A percentile compares a stretch with the other conserved stretches of the same genome.
Conservation (phyloP, 257 asterid species). For the Solanum sejunctum region DNA sequence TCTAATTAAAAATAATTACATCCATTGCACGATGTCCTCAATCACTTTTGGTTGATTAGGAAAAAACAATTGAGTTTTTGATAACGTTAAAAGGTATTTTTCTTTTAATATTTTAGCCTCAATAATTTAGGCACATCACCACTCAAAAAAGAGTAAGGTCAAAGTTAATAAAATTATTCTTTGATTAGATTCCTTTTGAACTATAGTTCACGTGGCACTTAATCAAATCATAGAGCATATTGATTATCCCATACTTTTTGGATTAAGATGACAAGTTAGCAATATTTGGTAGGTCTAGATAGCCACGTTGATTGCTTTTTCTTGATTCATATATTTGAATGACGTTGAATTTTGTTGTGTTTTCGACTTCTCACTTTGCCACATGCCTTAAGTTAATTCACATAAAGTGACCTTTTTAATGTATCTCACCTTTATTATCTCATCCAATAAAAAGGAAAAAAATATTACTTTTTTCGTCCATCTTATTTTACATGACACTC, state of each 20-base stretch:
- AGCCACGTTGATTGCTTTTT: conserved; percentile 8
- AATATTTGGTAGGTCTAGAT: conserved; percentile 16
- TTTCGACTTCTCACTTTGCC: background rate
- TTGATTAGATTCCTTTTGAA: background rate
- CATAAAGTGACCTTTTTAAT: background rate
- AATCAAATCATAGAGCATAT: background rate
- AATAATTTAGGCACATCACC: background rate
- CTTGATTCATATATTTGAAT: background rate
- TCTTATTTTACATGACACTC: too few relatives aligned
- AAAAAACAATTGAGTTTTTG: background rate
- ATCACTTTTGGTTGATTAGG: background rate
- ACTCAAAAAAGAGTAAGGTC: background rate
- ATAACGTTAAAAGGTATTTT: background rate
- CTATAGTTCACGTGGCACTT: conserved; percentile 18
- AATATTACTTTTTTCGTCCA: background rate
- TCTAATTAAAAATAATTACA: too few relatives aligned
- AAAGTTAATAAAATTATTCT: background rate
- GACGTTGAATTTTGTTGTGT: conserved; percentile 5
- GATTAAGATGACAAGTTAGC: background rate
- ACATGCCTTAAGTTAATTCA: background rate
- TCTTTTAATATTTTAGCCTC: background rate
- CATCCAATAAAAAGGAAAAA: background rate
- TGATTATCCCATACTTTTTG: background rate
- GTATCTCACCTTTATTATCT: background rate
- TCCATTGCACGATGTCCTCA: too few relatives aligned